Conservation (phyloP, 2,329 filamentous ascomycete genomes). For the Hypoxylon sp. region DNA sequence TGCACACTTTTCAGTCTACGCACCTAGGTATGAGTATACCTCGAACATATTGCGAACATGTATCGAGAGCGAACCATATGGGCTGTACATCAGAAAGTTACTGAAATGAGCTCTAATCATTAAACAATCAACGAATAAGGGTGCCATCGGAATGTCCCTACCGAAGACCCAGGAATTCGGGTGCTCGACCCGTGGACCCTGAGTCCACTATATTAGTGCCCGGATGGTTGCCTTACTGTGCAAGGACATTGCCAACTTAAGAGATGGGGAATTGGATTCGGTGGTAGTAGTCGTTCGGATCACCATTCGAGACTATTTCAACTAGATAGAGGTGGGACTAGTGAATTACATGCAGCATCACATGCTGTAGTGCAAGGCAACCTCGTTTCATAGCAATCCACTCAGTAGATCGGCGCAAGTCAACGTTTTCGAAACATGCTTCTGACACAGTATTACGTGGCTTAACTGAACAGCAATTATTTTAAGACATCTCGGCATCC, state of each 20-base stretch:
- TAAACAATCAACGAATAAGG: neutral
- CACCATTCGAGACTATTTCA: neutral
- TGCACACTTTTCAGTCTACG: neutral
- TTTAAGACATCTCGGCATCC: neutral
- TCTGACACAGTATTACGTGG: neutral
- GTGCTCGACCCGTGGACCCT: neutral
- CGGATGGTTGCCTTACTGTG: neutral
- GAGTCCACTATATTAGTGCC: neutral
- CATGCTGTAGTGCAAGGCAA: constrained; percentile 1
- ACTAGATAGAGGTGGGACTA: constrained; percentile 3
- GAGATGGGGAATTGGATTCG: neutral
- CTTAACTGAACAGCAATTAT: neutral
- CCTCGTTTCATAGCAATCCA: neutral
- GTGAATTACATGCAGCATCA: neutral
- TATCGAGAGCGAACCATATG: neutral
- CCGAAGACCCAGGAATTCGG: neutral
- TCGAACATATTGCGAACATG: neutral
- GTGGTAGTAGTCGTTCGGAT: neutral
- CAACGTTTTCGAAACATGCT: neutral
- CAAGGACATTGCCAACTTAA: neutral
- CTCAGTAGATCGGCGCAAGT: neutral
- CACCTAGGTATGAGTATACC: neutral
- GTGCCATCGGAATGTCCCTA: neutral
- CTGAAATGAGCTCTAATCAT: neutral
- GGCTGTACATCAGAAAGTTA: neutral